Conservation (phyloP, 78 protist species). For the Speleostelium caveatum region DNA sequence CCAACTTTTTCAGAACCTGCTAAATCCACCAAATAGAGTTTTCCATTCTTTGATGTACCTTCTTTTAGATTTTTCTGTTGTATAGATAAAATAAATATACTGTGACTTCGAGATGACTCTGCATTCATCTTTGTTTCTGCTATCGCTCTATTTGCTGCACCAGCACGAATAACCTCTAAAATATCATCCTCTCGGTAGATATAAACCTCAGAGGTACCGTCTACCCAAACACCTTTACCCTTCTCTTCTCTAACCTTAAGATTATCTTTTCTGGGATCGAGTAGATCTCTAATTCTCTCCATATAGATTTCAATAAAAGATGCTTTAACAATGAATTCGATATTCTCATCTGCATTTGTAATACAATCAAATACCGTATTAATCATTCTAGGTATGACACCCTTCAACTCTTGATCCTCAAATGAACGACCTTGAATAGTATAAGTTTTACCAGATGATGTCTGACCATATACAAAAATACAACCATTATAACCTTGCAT, state of each 20-base stretch:
- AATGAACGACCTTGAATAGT: conserved; percentile 89
- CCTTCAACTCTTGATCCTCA: conserved; percentile 74
- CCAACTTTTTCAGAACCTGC: conserved; percentile 95
- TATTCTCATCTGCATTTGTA: conserved; percentile 41
- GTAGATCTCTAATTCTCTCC: conserved; percentile 92
- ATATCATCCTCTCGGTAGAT: conserved; percentile 75
- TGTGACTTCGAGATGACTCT: conserved; percentile 88
- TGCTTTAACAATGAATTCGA: conserved; percentile 84
- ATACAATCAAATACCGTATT: conserved; percentile 83
- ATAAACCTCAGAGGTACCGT: conserved; percentile 43
- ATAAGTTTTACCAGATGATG: conserved; percentile 90
- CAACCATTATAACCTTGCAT: conserved; percentile 73
- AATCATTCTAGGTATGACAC: conserved; percentile 91
- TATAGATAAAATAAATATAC: conserved; percentile 81
- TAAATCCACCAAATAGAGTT: conserved; percentile 93
- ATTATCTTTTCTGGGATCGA: conserved; percentile 72
- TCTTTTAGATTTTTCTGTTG: conserved; percentile 66
- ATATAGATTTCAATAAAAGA: conserved; percentile 91
- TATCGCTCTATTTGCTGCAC: conserved; percentile 78
- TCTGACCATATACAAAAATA: conserved; percentile 66
- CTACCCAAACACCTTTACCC: conserved; percentile 84
- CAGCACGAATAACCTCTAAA: conserved; percentile 72
- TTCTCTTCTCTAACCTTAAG: conserved; percentile 82
- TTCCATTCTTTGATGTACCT: conserved; percentile 76
- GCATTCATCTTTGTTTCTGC: conserved; percentile 88